Evolutionary conservation across 108 stramenopile species (phyloP).

Genomic region (Pseudonitzschia multiseries): DNA sequence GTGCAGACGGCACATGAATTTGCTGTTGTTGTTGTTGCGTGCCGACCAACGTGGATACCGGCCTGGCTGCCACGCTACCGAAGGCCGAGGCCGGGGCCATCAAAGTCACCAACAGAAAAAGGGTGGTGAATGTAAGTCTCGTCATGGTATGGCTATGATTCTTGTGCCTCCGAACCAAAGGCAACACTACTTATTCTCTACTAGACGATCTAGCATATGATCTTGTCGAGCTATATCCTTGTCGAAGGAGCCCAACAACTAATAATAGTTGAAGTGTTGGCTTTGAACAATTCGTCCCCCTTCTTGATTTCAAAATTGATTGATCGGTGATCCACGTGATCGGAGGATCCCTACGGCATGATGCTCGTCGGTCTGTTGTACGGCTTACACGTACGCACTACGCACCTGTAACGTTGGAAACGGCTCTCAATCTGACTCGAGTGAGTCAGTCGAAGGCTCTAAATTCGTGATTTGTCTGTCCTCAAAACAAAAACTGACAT

Average conservation of each 20-base stretch:
- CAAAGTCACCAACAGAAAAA: slow-evolving; percentile 5
- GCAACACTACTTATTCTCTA: not conserved
- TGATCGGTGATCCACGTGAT: not conserved
- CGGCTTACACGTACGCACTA: not conserved
- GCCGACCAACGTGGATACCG: not conserved
- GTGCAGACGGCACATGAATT: not conserved
- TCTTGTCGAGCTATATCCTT: not conserved
- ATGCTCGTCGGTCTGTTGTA: not conserved
- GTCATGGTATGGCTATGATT: not conserved
- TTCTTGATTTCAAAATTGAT: not conserved
- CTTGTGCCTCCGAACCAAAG: not conserved
- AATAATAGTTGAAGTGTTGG: too few relatives aligned
- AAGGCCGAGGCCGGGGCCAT: slow-evolving; percentile 5
- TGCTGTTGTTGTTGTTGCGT: slow-evolving; percentile 8
- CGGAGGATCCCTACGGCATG: not conserved
- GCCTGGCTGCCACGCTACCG: not conserved
- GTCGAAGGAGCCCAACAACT: not conserved
- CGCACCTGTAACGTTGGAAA: too few relatives aligned
- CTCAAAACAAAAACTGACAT: too few relatives aligned
- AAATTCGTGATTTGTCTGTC: too few relatives aligned
- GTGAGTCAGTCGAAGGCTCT: too few relatives aligned
- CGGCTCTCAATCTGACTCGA: too few relatives aligned
- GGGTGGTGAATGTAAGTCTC: not conserved
- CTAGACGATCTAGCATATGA: not conserved
- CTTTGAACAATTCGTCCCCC: too few relatives aligned